These are phyloP conservation scores for Paramecium caudatum DNA, from an alignment of 73 alveolate species.

Conservation along the genomic window DNA sequence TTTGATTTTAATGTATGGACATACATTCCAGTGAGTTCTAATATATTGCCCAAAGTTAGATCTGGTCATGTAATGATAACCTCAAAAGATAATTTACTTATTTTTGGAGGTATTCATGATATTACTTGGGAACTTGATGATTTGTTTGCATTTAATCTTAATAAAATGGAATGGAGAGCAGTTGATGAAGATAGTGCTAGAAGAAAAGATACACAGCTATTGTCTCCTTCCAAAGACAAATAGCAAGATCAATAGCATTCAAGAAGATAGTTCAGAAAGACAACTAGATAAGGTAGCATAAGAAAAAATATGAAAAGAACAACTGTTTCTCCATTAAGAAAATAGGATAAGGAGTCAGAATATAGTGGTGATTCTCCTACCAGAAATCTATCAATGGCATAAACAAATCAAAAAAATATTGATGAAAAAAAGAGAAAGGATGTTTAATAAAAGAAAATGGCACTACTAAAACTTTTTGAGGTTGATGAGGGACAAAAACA, in stretches of 20 bases:
- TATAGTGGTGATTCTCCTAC: slow-evolving; percentile 54
- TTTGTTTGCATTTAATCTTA: slow-evolving; percentile 77
- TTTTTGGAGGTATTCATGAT: slow-evolving; percentile 90
- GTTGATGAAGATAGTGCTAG: slow-evolving; percentile 83
- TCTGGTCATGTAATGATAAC: slow-evolving; percentile 64
- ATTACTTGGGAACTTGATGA: slow-evolving; percentile 87
- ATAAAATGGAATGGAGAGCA: slow-evolving; percentile 77
- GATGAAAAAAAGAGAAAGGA: slow-evolving; percentile 72
- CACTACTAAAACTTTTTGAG: slow-evolving; percentile 59
- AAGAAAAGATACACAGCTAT: slow-evolving; percentile 51
- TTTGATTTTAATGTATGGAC: slow-evolving; percentile 29
- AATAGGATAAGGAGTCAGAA: slow-evolving; percentile 73
- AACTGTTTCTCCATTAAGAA: slow-evolving; percentile 29
- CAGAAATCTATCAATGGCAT: slow-evolving; percentile 57
- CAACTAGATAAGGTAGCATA: slow-evolving; percentile 52
- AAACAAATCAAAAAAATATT: slow-evolving; percentile 30
- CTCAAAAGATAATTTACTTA: slow-evolving; percentile 62
- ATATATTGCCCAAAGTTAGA: slow-evolving; percentile 62
- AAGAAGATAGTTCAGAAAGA: slow-evolving; percentile 34
- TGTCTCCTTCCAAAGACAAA: slow-evolving; percentile 21
- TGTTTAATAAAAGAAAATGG: slow-evolving; percentile 40
- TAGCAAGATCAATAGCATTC: slow-evolving; percentile 45
- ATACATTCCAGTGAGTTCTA: slow-evolving; percentile 33
- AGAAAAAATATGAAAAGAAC: slow-evolving; percentile 65
- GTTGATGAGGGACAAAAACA: slow-evolving; percentile 63